Evolutionary conservation across 352 stramenopile genomes (phyloP).

Genomic region (Phytophthora sp.): DNA sequence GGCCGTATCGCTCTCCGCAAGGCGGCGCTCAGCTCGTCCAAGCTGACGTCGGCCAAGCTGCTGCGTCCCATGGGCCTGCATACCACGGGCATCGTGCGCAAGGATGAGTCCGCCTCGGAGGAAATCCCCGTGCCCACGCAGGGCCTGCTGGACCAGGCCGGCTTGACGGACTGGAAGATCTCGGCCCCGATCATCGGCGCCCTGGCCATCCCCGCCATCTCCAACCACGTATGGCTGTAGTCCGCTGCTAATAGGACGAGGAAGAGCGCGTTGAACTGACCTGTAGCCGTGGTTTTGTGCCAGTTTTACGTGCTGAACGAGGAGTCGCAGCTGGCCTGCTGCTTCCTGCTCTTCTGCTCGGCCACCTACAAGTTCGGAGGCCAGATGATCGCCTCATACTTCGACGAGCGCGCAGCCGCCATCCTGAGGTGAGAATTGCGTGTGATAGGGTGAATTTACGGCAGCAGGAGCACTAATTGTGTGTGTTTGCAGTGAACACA

Average conservation of each 20-base stretch:
- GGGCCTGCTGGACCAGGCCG: constrained; percentile 66
- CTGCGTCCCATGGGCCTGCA: constrained; percentile 60
- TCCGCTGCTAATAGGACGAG: background rate
- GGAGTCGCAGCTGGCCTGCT: constrained; percentile 84
- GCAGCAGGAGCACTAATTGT: constrained; percentile 3
- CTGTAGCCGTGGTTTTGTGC: background rate
- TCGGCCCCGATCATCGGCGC: constrained; percentile 74
- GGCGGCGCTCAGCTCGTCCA: constrained; percentile 57
- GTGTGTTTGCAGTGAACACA: constrained; percentile 67
- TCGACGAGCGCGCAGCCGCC: constrained; percentile 73
- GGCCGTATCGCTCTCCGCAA: constrained; percentile 77
- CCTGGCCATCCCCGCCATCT: constrained; percentile 76
- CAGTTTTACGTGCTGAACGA: constrained; percentile 89
- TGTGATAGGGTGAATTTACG: background rate
- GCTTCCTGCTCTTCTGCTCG: constrained; percentile 87
- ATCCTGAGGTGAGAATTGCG: constrained; percentile 65
- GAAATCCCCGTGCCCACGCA: constrained; percentile 48
- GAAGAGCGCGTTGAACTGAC: background rate
- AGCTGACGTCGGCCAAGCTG: constrained; percentile 49
- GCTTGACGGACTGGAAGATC: constrained; percentile 88
- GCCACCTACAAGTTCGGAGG: constrained; percentile 89
- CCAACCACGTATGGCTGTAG: constrained; percentile 69
- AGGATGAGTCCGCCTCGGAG: constrained; percentile 60
- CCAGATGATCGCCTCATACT: constrained; percentile 85
- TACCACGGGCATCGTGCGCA: constrained; percentile 57